These are phyloP conservation scores for Fusarium miscanthi DNA, from an alignment of 2,329 filamentous ascomycete species.

Conservation along the genomic window DNA sequence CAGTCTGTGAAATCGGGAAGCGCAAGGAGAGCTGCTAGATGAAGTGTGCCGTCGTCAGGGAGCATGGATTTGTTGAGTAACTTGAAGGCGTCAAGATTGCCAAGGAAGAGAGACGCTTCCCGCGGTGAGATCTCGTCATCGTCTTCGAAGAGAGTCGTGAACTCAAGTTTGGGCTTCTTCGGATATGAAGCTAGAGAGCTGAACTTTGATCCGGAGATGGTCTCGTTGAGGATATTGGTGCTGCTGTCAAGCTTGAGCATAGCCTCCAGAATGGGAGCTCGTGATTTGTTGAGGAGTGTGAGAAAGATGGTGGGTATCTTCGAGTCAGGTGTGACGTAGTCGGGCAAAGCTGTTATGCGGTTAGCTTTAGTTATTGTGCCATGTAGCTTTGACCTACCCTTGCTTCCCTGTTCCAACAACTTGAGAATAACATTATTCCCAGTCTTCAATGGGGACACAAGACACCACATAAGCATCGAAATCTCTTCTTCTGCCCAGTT, in stretches of 20 bases:
- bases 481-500: background rate
- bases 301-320: constrained; percentile 15
- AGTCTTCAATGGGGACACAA: background rate
- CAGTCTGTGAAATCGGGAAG: constrained; percentile 6
- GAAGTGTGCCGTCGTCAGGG: constrained; percentile 7
- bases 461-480: constrained; percentile 5
- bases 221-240: background rate
- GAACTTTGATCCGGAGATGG: constrained; percentile 20
- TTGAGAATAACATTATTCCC: constrained; percentile 1
- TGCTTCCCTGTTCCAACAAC: background rate
- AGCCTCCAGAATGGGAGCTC: background rate
- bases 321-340: background rate
- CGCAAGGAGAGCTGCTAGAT: constrained; percentile 16
- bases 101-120: constrained; percentile 14
- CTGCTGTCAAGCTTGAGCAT: background rate
- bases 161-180: constrained; percentile 8
- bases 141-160: constrained; percentile 16
- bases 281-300: background rate
- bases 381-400: rapidly evolving
- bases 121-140: constrained; percentile 15
- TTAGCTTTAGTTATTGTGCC: rapidly evolving
- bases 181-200: constrained; percentile 2
- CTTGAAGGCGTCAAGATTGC: constrained; percentile 13
- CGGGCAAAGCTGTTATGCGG: background rate
- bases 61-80: background rate